Percentiles rank a stretch among this genome's conserved stretches.
Conservation (phyloP, 352 stramenopile species). For the Phytophthora brassicae region DNA sequence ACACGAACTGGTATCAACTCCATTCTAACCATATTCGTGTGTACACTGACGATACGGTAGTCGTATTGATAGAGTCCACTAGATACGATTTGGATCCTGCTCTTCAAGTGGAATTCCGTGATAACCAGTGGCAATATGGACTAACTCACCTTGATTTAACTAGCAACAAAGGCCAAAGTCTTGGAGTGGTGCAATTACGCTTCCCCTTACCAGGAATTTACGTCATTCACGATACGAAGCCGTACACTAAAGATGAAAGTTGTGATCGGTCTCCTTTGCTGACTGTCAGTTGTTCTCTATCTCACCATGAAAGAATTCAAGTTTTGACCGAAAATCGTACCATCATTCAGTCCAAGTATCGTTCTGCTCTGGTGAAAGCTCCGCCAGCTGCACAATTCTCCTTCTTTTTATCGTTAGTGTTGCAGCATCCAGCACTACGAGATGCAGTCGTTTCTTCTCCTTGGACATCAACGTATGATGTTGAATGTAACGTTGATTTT, state of each 20-base stretch:
- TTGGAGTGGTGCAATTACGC: conserved; percentile 12
- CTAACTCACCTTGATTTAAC: conserved; percentile 17
- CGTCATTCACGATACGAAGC: conserved; percentile 13
- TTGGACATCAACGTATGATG: conserved; percentile 13
- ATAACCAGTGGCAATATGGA: conserved; percentile 14
- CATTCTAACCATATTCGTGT: conserved; percentile 22
- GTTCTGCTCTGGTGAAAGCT: conserved; percentile 6
- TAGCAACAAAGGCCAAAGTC: background rate
- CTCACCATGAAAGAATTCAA: conserved; percentile 3
- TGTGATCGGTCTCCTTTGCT: conserved; percentile 3
- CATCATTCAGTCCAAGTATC: conserved; percentile 20
- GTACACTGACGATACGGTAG: conserved; percentile 10
- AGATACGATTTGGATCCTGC: conserved; percentile 9
- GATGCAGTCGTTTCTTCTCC: conserved; percentile 20
- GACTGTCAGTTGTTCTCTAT: conserved; percentile 16
- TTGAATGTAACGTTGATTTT: conserved; percentile 20
- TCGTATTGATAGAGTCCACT: conserved; percentile 16
- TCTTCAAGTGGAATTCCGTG: conserved; percentile 20
- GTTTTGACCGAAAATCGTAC: conserved; percentile 13
- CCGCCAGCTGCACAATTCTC: conserved; percentile 18
- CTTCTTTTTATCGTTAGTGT: conserved; percentile 25
- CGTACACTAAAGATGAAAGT: background rate
- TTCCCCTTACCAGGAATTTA: conserved; percentile 24
- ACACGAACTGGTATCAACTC: conserved; percentile 18
- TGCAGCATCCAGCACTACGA: conserved; percentile 11